Conservation (phyloP, 2,329 filamentous ascomycete species). For the Bisporella sp. region DNA sequence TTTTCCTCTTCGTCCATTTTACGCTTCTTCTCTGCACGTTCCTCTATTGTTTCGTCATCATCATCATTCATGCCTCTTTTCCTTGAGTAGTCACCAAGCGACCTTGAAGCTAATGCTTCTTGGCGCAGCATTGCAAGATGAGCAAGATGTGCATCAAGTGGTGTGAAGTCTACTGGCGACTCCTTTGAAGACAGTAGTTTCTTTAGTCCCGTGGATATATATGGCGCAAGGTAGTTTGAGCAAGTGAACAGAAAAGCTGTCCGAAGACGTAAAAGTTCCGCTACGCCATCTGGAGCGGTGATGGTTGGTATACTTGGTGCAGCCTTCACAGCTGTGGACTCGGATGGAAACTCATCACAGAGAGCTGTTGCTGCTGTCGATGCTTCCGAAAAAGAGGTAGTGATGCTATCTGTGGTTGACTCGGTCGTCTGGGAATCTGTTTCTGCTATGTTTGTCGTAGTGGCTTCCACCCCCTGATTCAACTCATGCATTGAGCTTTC, state of each 20-base stretch:
- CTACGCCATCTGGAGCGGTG: constrained; percentile 29
- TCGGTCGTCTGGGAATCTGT: constrained; percentile 26
- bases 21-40: constrained; percentile 69
- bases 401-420: constrained; percentile 26
- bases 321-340: not conserved
- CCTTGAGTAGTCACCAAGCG: constrained; percentile 61
- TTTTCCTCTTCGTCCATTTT: constrained; percentile 86
- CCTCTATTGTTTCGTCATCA: constrained; percentile 51
- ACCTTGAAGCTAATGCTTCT: constrained; percentile 63
- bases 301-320: constrained; percentile 11
- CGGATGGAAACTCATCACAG: constrained; percentile 16
- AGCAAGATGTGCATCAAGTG: constrained; percentile 63
- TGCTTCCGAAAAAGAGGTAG: constrained; percentile 31
- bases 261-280: constrained; percentile 39
- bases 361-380: constrained; percentile 32
- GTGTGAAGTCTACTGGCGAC: constrained; percentile 53
- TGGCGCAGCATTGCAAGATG: constrained; percentile 60
- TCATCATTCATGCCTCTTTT: constrained; percentile 59
- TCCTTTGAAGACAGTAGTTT: constrained; percentile 29
- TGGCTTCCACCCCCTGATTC: constrained; percentile 20
- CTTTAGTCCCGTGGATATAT: constrained; percentile 32
- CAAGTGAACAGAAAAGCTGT: constrained; percentile 42
- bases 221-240: constrained; percentile 38
- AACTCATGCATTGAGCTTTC: constrained; percentile 31
- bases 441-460: constrained; percentile 20